Percentiles rank a stretch among this genome's conserved stretches.
Evolutionary conservation across 1,284 basidiomycete genomes (phyloP).

Genomic region (Golubevia sp.): DNA sequence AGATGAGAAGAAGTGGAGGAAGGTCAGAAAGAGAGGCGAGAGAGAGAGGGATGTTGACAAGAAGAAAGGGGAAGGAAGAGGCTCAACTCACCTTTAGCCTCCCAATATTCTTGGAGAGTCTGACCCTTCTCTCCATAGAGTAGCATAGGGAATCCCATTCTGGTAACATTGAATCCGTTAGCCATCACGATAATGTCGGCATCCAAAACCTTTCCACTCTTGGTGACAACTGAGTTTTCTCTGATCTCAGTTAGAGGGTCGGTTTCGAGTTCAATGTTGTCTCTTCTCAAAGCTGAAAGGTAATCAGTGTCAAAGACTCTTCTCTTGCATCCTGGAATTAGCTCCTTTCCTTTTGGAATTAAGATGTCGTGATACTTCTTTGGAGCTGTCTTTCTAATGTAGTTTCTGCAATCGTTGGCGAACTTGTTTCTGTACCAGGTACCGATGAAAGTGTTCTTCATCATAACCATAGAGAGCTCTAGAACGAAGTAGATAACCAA

Average conservation of each 20-base stretch:
- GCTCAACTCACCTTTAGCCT: slow-evolving; percentile 2
- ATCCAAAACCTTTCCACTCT: slow-evolving; percentile 38
- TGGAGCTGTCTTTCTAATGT: slow-evolving; percentile 46
- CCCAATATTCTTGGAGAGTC: slow-evolving; percentile 23
- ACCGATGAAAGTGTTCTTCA: background rate
- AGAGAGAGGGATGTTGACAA: background rate
- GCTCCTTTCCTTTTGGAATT: slow-evolving; percentile 35
- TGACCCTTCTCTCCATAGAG: slow-evolving; percentile 30
- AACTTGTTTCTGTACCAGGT: slow-evolving; percentile 12
- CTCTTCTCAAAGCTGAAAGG: slow-evolving; percentile 31
- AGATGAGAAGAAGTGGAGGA: background rate
- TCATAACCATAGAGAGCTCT: slow-evolving; percentile 22
- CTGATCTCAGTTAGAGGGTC: slow-evolving; percentile 40
- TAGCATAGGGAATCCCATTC: slow-evolving; percentile 41
- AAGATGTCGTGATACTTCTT: slow-evolving; percentile 47
- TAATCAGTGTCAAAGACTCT: slow-evolving; percentile 51
- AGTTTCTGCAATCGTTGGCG: slow-evolving; percentile 27
- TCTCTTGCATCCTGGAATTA: slow-evolving; percentile 49
- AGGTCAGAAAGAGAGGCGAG: too few species aligned
- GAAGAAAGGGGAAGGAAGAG: background rate
- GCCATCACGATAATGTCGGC: slow-evolving; percentile 57
- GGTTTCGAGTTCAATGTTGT: slow-evolving; percentile 38
- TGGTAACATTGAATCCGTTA: slow-evolving; percentile 44
- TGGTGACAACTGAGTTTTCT: slow-evolving; percentile 38
- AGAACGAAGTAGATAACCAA: slow-evolving; percentile 41